These are phyloP conservation scores for Cladosporium sp. DNA, from an alignment of 2,329 filamentous ascomycete species.

Conservation along the genomic window DNA sequence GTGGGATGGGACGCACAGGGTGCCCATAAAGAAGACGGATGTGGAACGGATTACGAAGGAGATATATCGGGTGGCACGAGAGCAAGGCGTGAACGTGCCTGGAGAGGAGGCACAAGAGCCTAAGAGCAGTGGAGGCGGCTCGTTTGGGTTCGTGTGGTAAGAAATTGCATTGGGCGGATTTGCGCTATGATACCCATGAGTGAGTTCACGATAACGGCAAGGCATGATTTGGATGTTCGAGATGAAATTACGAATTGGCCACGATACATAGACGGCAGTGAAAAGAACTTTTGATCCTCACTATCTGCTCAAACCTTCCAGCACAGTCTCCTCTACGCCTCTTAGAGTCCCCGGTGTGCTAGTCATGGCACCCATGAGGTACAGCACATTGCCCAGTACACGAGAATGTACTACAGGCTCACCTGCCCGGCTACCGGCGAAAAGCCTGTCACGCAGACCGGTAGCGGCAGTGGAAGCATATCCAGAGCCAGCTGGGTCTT, in stretches of 20 bases:
- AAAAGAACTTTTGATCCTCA: neutral
- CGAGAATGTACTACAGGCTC: slow-evolving; percentile 49
- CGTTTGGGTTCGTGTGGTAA: neutral
- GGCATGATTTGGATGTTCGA: neutral
- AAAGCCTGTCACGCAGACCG: slow-evolving; percentile 46
- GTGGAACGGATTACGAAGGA: slow-evolving; percentile 52
- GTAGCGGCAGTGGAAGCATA: slow-evolving; percentile 53
- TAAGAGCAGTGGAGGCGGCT: neutral
- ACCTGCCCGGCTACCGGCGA: slow-evolving; percentile 31
- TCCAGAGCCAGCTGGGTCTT: slow-evolving; percentile 44
- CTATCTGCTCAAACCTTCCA: slow-evolving; percentile 23
- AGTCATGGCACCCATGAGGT: slow-evolving; percentile 54
- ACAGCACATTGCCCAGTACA: slow-evolving; percentile 56
- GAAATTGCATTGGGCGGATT: neutral
- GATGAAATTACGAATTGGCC: neutral
- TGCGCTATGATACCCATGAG: slow-evolving; percentile 4
- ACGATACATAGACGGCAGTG: neutral
- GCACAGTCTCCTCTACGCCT: slow-evolving; percentile 36
- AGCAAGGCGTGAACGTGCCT: slow-evolving; percentile 39
- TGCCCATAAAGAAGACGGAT: slow-evolving; percentile 63
- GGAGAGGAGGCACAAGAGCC: neutral
- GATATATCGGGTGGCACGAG: slow-evolving; percentile 47
- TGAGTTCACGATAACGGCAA: neutral
- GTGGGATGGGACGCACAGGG: slow-evolving; percentile 66
- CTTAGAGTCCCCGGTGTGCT: slow-evolving; percentile 38